Base-by-base conservation (phyloP, 345 rosid species). In the Eucalyptus marginata region DNA sequence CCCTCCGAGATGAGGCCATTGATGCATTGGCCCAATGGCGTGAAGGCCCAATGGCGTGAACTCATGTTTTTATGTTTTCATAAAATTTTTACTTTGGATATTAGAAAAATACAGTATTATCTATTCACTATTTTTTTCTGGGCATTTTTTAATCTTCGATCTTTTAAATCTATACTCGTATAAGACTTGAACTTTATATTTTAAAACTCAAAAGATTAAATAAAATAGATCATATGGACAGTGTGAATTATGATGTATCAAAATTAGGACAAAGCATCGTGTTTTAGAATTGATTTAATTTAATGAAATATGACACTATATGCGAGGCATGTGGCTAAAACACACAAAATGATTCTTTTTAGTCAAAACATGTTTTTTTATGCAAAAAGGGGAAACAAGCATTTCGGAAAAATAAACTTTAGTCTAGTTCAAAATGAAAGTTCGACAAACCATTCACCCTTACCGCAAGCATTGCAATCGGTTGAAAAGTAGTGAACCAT, bases 301-400 rank as follows among this genome's bases (percentile, higher is more conserved):
- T 66, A 66, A 66, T 6, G 31, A 66, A 66, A 66, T 15, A 31
- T 0, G 2, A 16, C 2, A 66, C 2, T 8, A 66, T 15, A 66
- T 0, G 0, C 0, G 3, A 16, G 43, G 8, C 10, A 31, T 13
- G 15, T 31, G 40, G 0, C 10, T 31, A 31, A 66, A 66, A 31
- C 43, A 66, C 9, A 31, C 2, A 18, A 66, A 15, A 31, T 66
- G 6, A n/a, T 29, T 13, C 2, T n/a, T n/a, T 58, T 64, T 31
- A 31, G 40, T 13, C 79, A 8, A 8, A 14, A 58, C n/a, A 24
- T 5, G 11, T 22, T 0, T 24, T 56, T 24, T 25, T 24, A 24
- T 25, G 64, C 64, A 25, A 25, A 25, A 25, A 58, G 59, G 25
- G n/a, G 12, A 24, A 10, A 25, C 3, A 5, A 10, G 13, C 2